A percentile compares a stretch with the other conserved stretches of the same genome.
Evolutionary conservation across 1,284 basidiomycete genomes (phyloP).

Genomic region (Puccinia horiana): DNA sequence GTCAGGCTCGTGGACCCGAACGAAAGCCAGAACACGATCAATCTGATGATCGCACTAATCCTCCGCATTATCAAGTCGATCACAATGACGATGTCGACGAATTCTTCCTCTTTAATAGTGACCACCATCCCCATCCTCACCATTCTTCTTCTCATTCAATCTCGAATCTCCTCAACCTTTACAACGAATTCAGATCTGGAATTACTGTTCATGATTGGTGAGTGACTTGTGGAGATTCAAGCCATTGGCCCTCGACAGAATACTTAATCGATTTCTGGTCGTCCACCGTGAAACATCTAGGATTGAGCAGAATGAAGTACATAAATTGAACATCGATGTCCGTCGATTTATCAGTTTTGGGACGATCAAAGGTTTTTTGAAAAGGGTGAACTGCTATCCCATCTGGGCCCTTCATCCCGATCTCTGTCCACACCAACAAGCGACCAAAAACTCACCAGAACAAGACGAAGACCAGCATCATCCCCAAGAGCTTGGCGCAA

Average conservation of each 20-base stretch:
- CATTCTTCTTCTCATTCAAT: constrained; percentile 47
- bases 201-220: constrained; percentile 81
- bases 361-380: constrained; percentile 96
- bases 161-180: constrained; percentile 72
- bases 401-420: constrained; percentile 59
- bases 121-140: constrained; percentile 20
- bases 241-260: neutral
- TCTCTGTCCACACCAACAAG: neutral
- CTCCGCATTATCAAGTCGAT: neutral
- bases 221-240: neutral
- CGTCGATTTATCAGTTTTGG: constrained; percentile 96
- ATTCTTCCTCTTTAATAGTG: constrained; percentile 21
- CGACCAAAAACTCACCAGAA: neutral
- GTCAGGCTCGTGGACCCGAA: neutral
- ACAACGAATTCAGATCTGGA: constrained; percentile 81
- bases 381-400: constrained; percentile 89
- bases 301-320: constrained; percentile 73
- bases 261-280: too few relatives aligned
- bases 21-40: neutral
- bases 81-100: constrained; percentile 40
- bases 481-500: neutral
- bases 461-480: neutral
- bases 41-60: neutral
- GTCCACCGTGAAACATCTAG: too few relatives aligned
- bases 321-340: constrained; percentile 77